Conservation (phyloP, 805 yeast species). For the Wickerhamiella kazuoi region DNA sequence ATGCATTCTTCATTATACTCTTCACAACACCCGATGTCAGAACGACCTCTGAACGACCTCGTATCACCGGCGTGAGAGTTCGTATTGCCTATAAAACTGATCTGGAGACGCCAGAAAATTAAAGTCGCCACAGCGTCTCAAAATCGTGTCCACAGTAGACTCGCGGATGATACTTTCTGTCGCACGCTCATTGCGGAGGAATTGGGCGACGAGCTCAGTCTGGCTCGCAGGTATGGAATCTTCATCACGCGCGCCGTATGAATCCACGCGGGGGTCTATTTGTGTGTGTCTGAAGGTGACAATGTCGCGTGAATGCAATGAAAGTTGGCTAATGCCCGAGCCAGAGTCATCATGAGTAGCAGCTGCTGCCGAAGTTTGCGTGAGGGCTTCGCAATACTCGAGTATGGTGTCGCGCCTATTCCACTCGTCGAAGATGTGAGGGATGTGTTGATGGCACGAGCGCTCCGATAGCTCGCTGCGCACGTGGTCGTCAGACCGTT, state of each 20-base stretch:
- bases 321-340: conserved; percentile 7
- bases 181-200: conserved; percentile 1
- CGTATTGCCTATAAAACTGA: neutral
- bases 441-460: conserved; percentile 9
- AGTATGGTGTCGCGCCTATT: conserved; percentile 9
- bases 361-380: neutral
- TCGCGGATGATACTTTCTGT: conserved; percentile 3
- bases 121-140: conserved; percentile 1
- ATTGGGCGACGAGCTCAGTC: neutral
- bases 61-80: neutral
- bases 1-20: neutral
- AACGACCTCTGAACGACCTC: neutral
- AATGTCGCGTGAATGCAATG: conserved; percentile 11
- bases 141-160: conserved; percentile 1
- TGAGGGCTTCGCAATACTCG: conserved; percentile 6
- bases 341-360: neutral
- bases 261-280: conserved; percentile 15
- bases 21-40: neutral
- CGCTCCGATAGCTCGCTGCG: conserved; percentile 15
- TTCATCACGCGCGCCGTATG: conserved; percentile 15
- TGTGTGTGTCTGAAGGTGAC: conserved; percentile 10
- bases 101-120: neutral
- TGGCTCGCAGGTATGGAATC: neutral
- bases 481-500: conserved; percentile 17
- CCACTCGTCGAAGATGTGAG: conserved; percentile 11